These are phyloP conservation scores for Typha latifolia DNA, from an alignment of 176 grass and related monocot genomes.

Conservation along the genomic window DNA sequence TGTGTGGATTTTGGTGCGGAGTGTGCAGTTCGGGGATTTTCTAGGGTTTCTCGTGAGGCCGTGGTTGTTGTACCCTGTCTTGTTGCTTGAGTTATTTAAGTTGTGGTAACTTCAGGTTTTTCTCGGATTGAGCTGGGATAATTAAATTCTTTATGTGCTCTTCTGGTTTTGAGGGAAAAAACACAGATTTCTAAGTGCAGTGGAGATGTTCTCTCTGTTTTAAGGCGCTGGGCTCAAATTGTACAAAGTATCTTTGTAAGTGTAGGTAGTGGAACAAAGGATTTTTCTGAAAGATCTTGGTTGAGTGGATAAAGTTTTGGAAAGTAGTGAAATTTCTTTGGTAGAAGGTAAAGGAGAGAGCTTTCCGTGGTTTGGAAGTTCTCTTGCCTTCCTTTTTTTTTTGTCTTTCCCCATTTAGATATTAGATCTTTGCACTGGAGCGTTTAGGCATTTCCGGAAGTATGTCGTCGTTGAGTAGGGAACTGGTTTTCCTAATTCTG, in stretches of 20 bases:
- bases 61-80: too few species aligned
- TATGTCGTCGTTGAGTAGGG: slow-evolving; percentile 93
- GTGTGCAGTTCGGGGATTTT: slow-evolving; percentile 38
- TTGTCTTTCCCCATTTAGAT: background rate
- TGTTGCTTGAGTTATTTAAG: too few species aligned
- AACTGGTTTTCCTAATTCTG: slow-evolving; percentile 87
- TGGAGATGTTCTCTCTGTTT: too few species aligned
- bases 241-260: background rate
- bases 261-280: background rate
- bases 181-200: too few species aligned
- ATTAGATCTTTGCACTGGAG: slow-evolving; percentile 52
- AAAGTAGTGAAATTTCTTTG: background rate
- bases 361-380: slow-evolving; percentile 18
- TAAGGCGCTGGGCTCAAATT: too few species aligned
- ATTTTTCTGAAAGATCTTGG: background rate
- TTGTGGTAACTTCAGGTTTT: too few species aligned
- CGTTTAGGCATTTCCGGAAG: slow-evolving; percentile 59
- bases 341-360: slow-evolving; percentile 23
- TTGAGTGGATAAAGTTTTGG: background rate
- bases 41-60: background rate
- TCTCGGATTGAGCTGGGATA: too few species aligned
- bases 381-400: background rate
- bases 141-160: too few species aligned
- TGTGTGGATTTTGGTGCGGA: slow-evolving; percentile 7
- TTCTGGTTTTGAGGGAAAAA: too few species aligned